Conservation (phyloP, 768 basidiomycete genomes). For the Serpula lacrymans region DNA sequence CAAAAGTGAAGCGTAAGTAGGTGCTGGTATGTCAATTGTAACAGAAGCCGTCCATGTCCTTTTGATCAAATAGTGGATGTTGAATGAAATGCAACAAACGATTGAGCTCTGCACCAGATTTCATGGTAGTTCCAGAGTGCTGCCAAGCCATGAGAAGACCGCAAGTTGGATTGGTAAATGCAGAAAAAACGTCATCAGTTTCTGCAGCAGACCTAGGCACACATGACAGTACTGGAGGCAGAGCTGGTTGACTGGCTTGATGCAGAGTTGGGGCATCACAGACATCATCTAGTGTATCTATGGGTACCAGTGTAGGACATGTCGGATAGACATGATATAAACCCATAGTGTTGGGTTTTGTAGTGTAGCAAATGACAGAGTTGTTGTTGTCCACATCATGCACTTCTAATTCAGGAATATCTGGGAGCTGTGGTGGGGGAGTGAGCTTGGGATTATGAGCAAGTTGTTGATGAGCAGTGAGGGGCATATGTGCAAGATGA, state of each 20-base stretch:
- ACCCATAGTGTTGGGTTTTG: constrained; percentile 2
- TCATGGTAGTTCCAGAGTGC: constrained; percentile 21
- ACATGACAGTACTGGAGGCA: neutral
- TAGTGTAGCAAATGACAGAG: neutral
- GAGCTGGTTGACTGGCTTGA: neutral
- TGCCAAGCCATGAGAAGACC: constrained; percentile 30
- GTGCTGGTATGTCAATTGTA: no score
- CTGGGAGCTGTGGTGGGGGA: neutral
- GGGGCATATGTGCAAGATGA: neutral
- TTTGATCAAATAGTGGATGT: constrained; percentile 15
- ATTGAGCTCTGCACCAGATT: constrained; percentile 24
- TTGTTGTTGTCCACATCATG: neutral
- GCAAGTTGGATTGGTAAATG: constrained; percentile 18
- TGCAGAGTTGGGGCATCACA: constrained; percentile 3
- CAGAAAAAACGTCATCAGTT: neutral
- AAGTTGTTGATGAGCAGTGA: neutral
- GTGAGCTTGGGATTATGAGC: neutral
- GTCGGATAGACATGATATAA: constrained; percentile 7
- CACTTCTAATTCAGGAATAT: neutral
- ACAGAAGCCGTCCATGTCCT: constrained; percentile 16
- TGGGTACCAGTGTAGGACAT: neutral
- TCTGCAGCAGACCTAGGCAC: neutral
- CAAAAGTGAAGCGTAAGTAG: no score
- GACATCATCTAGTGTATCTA: neutral
- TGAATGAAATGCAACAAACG: constrained; percentile 21